phyloP scores from a whole-genome alignment of 345 rosid species.

The Populus davidiana region DNA sequence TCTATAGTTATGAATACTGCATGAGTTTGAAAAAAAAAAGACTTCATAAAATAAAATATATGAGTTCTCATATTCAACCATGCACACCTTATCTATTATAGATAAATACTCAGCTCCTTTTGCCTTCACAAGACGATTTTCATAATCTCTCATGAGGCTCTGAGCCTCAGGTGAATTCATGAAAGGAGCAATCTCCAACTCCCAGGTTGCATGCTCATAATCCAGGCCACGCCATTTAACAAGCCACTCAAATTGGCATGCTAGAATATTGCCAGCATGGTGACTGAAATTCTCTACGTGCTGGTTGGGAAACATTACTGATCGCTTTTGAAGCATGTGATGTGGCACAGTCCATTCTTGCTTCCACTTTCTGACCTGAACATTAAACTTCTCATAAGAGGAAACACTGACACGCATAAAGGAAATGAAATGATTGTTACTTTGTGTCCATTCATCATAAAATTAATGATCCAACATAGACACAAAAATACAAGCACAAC shows the following conservation, averaged over 20 bases:
- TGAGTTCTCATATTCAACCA: not conserved
- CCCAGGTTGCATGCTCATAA: slow-evolving; percentile 60
- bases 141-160: slow-evolving; percentile 41
- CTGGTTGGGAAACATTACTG: slow-evolving; percentile 20
- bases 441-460: not conserved
- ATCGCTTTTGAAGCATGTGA: slow-evolving; percentile 40
- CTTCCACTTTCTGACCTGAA: slow-evolving; percentile 42
- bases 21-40: not conserved
- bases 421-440: not conserved
- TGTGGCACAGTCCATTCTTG: slow-evolving; percentile 46
- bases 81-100: slow-evolving; percentile 29
- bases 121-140: slow-evolving; percentile 32
- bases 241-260: slow-evolving; percentile 49
- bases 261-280: slow-evolving; percentile 1
- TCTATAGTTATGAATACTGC: not conserved
- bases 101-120: slow-evolving; percentile 12
- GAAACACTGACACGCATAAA: not conserved
- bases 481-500: not conserved
- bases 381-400: not conserved
- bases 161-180: slow-evolving; percentile 32
- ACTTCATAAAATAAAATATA: not conserved
- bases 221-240: slow-evolving; percentile 61
- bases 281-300: slow-evolving; percentile 2
- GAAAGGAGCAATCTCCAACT: slow-evolving; percentile 44
- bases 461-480: slow-evolving; percentile 6